Evolutionary conservation across 169 alveolate species (phyloP), one percentile per base, ranked within the genome.

Genomic region (Ichthyophthirius multifiliis): DNA sequence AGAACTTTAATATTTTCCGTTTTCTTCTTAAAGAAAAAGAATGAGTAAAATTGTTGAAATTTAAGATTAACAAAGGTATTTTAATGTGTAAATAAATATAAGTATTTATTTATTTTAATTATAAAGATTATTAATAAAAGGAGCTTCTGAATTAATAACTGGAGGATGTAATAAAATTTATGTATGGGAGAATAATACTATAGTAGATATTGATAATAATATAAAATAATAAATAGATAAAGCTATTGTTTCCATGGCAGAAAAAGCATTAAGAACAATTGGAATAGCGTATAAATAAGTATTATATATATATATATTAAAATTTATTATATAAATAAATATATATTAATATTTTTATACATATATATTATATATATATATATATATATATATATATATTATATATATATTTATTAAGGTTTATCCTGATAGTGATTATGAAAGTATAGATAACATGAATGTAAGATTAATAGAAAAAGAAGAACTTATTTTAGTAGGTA

Each of bases 241-340:
- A 20, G 86, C 83, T 27, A 90, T 95, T 71, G 87, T 65, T 37
- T 39, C 43, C 9, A 88, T 89, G 92, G 96, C 96, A 30, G 46
- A 80, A n/a, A 55, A 89, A 37, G 96, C 95, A 37, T 89, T 96
- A 32, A 90, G 97, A 74, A 92, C 96, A 1, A 88, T 94, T 12
- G 83, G 96, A 35, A 39, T 96, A 23, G 98, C 97, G 12, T 96
- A 93, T 41, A 87, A 90, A 67, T 95, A 93, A 13, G 64, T 93
- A n/a, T 43, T 45, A 32, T 27, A 35, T 3, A 18, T 27, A n/a
- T n/a, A n/a, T n/a, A n/a, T n/a, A n/a, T n/a, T n/a, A n/a, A n/a
- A n/a, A n/a, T n/a, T n/a, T n/a, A n/a, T n/a, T n/a, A n/a, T n/a
- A n/a, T n/a, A n/a, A n/a, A n/a, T n/a, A n/a, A n/a, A n/a, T n/a